These are phyloP conservation scores for Apodospora peruviana DNA, from an alignment of 495 filamentous ascomycete species.

Conservation along the genomic window DNA sequence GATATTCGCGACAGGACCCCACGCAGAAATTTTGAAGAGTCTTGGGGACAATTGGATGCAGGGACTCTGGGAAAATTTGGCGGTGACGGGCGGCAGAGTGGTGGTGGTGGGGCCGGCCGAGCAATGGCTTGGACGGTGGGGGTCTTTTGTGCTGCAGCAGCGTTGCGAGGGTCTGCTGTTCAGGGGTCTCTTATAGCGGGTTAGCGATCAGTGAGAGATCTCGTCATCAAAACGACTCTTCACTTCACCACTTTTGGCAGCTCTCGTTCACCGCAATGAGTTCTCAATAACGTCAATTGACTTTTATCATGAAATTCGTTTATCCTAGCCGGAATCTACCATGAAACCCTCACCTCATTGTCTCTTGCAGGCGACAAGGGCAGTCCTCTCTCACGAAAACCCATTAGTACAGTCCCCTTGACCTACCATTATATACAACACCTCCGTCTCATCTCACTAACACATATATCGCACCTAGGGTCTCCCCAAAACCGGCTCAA, in stretches of 20 bases:
- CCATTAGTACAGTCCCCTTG: constrained; percentile 79
- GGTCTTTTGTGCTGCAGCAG: too few species aligned
- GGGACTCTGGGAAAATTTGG: constrained; percentile 35
- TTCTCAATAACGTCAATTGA: not conserved
- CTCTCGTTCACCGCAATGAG: too few species aligned
- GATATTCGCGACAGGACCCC: constrained; percentile 4
- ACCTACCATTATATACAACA: not conserved
- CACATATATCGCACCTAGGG: constrained; percentile 47
- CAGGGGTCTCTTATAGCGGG: too few species aligned
- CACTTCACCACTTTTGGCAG: not conserved
- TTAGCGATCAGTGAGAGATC: not conserved
- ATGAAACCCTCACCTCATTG: constrained; percentile 45
- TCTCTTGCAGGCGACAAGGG: constrained; percentile 57
- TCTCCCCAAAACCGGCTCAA: constrained; percentile 70
- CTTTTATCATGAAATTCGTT: not conserved
- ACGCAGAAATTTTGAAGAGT: constrained; percentile 24
- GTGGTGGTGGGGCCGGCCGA: not conserved
- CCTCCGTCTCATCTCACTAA: not conserved
- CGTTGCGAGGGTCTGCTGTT: too few species aligned
- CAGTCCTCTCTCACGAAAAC: constrained; percentile 77
- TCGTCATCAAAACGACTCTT: not conserved
- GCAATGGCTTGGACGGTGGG: not conserved
- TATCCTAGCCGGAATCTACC: constrained; percentile 3
- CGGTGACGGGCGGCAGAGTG: constrained; percentile 40
- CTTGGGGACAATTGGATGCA: not conserved